Base-by-base conservation (phyloP, 371 early-diverging fungal species). In the Gilbertella persicaria region DNA sequence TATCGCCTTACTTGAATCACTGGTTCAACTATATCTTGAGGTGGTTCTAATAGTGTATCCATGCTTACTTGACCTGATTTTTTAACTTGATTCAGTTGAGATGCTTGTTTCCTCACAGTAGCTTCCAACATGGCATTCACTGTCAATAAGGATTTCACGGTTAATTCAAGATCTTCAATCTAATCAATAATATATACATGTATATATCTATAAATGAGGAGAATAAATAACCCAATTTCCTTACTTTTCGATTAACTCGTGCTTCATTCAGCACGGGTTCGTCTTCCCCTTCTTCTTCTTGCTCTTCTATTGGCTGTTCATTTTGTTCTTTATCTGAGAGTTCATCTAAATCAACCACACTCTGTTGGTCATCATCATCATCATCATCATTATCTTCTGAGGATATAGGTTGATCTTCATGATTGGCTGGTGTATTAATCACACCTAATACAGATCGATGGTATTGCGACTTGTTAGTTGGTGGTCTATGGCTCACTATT, bases 121-220 rank as follows among this genome's bases (percentile, higher is more conserved):
- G 70, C 67, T 45, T 80, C 81, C 17, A 80, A 48, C 72, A 76
- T 73, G 20, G 69, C 66, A 65, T 80, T 80, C 10, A 78, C 70
- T 24, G 74, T 69, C 20, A 76, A 50, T 20, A 80, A 47, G 14
- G 77, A 78, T 38, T 69, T 64, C 25, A 76, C 75, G 7, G 81
- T 76, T 41, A 78, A 69, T 57, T 80, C 81, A 45, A 80, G 59
- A 66, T 80, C 81, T 25, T 68, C 75, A 54, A 80, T 75, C 80
- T 80, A 52, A 16, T 53, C 9, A 45, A 24, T 17, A 30, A 20
- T n/a, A n/a, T n/a, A n/a, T n/a, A n/a, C n/a, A n/a, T n/a, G n/a
- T n/a, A n/a, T n/a, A n/a, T n/a, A n/a, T n/a, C n/a, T n/a, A 28
- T 23, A 38, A 13, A 14, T 33, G 29, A 19, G 46, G 23, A 47